A percentile compares a stretch with the other conserved stretches of the same genome.
phyloP scores from a whole-genome alignment of 495 filamentous ascomycete species.

The Penicillium roqueforti region DNA sequence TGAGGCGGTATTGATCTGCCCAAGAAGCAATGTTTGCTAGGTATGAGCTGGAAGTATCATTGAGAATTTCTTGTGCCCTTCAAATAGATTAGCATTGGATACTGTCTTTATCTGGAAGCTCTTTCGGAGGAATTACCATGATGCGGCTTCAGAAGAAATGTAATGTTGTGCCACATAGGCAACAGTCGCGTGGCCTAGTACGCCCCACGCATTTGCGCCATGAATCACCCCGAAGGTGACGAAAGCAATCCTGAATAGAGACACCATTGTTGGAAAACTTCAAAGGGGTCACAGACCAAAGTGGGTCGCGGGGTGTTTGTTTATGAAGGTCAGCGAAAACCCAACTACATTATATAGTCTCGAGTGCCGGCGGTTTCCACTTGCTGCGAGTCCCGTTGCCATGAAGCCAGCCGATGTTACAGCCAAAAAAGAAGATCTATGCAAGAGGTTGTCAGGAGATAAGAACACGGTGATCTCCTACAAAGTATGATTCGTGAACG shows the following conservation, averaged over 20 bases:
- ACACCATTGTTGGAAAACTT: not conserved
- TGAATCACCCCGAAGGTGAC: conserved; percentile 9
- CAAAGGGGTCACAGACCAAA: not conserved
- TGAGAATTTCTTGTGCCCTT: conserved; percentile 24
- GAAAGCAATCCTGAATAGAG: conserved; percentile 12
- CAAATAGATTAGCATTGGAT: conserved; percentile 3
- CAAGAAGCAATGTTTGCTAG: conserved; percentile 58
- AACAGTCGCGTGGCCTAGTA: conserved; percentile 57
- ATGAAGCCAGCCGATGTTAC: not conserved
- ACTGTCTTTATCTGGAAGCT: not conserved
- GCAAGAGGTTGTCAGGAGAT: not conserved
- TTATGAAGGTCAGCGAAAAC: not conserved
- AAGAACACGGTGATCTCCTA: not conserved
- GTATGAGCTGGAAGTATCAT: conserved; percentile 47
- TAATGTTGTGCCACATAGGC: conserved; percentile 56
- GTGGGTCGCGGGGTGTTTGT: not conserved
- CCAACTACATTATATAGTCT: not conserved
- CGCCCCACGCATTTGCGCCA: conserved; percentile 47
- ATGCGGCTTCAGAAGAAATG: conserved; percentile 38
- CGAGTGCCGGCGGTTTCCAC: not conserved
- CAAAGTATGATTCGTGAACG: not conserved
- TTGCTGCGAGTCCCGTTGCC: not conserved
- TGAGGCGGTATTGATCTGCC: conserved; percentile 57
- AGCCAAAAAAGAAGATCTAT: not conserved
- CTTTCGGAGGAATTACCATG: conserved; percentile 22